phyloP scores from a whole-genome alignment of 768 basidiomycete species.

The Leccinum truebloodii region DNA sequence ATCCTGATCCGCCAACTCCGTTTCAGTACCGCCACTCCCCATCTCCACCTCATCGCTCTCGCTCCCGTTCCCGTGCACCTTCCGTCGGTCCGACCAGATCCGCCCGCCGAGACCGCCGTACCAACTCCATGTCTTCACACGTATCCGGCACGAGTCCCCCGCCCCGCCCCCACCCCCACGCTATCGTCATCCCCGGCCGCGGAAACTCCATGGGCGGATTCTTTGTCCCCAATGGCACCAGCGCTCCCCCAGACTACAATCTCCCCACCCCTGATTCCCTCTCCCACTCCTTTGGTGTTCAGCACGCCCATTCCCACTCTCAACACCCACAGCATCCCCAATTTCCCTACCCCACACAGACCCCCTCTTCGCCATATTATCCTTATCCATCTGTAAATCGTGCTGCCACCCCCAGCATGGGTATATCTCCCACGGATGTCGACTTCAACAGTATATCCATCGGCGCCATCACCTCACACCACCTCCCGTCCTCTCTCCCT shows the following conservation, averaged over 20 bases:
- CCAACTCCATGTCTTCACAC: slow-evolving; percentile 60
- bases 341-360: slow-evolving; percentile 28
- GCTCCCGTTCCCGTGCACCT: slow-evolving; percentile 41
- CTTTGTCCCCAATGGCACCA: slow-evolving; percentile 31
- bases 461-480: slow-evolving; percentile 20
- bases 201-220: slow-evolving; percentile 33
- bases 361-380: slow-evolving; percentile 34
- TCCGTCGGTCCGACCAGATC: slow-evolving; percentile 56
- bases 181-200: slow-evolving; percentile 66
- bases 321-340: slow-evolving; percentile 24
- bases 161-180: slow-evolving; percentile 52
- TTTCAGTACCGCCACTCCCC: slow-evolving; percentile 29
- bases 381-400: slow-evolving; percentile 21
- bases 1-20: slow-evolving; percentile 34
- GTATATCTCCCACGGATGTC: slow-evolving; percentile 30
- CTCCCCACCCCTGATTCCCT: slow-evolving; percentile 45
- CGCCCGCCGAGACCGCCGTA: slow-evolving; percentile 50
- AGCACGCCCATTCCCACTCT: slow-evolving; percentile 33
- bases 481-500: slow-evolving; percentile 24
- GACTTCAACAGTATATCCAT: slow-evolving; percentile 25
- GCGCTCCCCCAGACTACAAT: slow-evolving; percentile 39
- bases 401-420: slow-evolving; percentile 20
- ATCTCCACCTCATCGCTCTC: slow-evolving; percentile 43
- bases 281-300: slow-evolving; percentile 33
- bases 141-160: slow-evolving; percentile 53